Conservation (phyloP, 1,284 basidiomycete genomes). For the Trichosporon asahii region DNA sequence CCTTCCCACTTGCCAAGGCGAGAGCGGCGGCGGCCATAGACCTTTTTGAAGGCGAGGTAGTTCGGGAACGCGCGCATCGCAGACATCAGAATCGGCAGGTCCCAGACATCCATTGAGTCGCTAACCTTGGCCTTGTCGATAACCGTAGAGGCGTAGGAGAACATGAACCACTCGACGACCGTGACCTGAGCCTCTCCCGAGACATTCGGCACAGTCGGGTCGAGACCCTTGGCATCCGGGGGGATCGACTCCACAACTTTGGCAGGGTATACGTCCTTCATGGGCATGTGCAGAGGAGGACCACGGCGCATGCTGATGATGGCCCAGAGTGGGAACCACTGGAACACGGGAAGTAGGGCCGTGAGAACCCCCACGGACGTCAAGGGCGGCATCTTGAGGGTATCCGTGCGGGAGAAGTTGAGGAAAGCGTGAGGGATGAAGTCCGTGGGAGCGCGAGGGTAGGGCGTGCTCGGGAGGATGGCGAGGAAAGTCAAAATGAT, state of each 20-base stretch:
- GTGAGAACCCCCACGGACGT: conserved; percentile 21
- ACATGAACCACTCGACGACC: conserved; percentile 64
- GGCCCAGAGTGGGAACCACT: conserved; percentile 56
- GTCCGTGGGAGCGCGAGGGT: conserved; percentile 23
- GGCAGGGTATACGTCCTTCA: conserved; percentile 67
- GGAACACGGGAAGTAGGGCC: conserved; percentile 53
- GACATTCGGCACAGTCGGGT: conserved; percentile 43
- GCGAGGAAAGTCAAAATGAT: conserved; percentile 51
- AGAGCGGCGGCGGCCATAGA: conserved; percentile 40
- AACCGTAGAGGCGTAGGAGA: conserved; percentile 78
- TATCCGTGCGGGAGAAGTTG: conserved; percentile 19
- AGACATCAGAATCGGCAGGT: conserved; percentile 72
- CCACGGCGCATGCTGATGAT: conserved; percentile 65
- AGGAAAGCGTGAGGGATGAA: background rate
- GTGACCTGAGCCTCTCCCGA: conserved; percentile 54
- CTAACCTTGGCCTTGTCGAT: conserved; percentile 73
- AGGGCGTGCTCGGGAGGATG: conserved; percentile 42
- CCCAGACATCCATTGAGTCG: conserved; percentile 73
- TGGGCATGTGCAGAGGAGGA: conserved; percentile 68
- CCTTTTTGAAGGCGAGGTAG: conserved; percentile 36
- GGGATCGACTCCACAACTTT: conserved; percentile 55
- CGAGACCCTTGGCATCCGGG: conserved; percentile 26
- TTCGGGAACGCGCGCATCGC: conserved; percentile 59
- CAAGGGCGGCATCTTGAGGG: conserved; percentile 16
- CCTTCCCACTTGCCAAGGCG: conserved; percentile 40